Conservation (phyloP, 2,329 filamentous ascomycete genomes). For the Fusarium xyrophilum region DNA sequence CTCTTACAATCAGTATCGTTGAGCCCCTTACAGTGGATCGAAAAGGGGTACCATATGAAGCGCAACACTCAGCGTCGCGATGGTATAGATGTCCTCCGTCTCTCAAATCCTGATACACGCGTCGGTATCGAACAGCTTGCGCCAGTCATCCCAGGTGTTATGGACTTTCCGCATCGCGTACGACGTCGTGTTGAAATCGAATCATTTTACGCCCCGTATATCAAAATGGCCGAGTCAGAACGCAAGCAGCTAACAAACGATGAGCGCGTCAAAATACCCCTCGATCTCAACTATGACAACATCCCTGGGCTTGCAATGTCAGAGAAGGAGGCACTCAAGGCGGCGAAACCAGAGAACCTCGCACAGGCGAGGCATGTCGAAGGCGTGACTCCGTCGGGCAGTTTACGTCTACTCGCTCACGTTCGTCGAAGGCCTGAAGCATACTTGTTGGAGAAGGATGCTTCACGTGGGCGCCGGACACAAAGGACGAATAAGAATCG, state of each 20-base stretch:
- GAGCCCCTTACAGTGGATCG: conserved; percentile 70
- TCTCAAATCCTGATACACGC: conserved; percentile 60
- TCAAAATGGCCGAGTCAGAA: conserved; percentile 72
- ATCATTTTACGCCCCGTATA: conserved; percentile 85
- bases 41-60: conserved; percentile 72
- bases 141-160: conserved; percentile 63
- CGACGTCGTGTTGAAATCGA: conserved; percentile 78
- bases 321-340: conserved; percentile 74
- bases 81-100: conserved; percentile 80
- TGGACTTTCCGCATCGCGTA: conserved; percentile 63
- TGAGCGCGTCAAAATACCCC: conserved; percentile 74
- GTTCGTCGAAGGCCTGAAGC: conserved; percentile 53
- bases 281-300: conserved; percentile 75
- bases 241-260: conserved; percentile 75
- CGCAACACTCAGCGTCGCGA: conserved; percentile 71
- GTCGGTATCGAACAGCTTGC: conserved; percentile 61
- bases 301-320: conserved; percentile 80
- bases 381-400: conserved; percentile 71
- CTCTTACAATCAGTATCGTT: conserved; percentile 66
- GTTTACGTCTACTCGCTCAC: conserved; percentile 66
- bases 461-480: not conserved
- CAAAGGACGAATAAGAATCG: not conserved
- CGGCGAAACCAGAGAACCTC: conserved; percentile 79
- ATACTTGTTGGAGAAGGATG: not conserved
- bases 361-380: conserved; percentile 90